phyloP scores from a whole-genome alignment of 345 rosid species.

The Angophora floribunda region DNA sequence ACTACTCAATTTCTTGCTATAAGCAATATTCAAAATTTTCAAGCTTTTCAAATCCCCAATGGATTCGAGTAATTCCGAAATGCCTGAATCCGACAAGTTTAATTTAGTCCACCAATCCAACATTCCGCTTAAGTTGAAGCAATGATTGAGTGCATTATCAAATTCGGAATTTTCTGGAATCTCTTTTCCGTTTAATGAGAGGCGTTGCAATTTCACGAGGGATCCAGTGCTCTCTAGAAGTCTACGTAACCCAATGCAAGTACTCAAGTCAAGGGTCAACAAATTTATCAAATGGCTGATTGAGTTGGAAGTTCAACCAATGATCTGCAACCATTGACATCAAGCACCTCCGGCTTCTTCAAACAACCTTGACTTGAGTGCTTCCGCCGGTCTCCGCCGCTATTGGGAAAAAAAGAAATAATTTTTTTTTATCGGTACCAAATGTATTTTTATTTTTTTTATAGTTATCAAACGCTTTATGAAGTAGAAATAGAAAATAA shows the following conservation, averaged over 20 bases:
- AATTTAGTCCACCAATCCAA: neutral
- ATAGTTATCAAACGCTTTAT: no score
- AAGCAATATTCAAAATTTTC: fast-evolving
- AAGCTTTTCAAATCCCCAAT: neutral
- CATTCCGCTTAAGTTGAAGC: neutral
- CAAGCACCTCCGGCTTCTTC: fast-evolving
- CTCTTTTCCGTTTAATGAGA: fast-evolving
- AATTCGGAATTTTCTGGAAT: no score
- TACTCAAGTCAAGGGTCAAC: fast-evolving
- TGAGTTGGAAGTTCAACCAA: neutral
- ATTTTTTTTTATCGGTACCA: no score
- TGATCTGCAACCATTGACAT: fast-evolving
- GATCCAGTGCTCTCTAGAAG: neutral
- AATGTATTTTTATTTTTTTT: no score
- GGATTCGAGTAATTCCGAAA: neutral
- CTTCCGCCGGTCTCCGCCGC: no score
- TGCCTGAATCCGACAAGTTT: neutral
- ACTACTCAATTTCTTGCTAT: fast-evolving
- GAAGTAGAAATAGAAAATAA: no score
- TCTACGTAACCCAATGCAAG: fast-evolving
- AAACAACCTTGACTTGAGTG: no score
- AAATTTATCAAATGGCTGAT: neutral
- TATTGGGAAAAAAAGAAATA: no score
- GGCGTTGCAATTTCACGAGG: fast-evolving
- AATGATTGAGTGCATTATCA: neutral